Evolutionary conservation across 192 early-diverging fungal genomes (phyloP).

Genomic region (Coemansia sp.): DNA sequence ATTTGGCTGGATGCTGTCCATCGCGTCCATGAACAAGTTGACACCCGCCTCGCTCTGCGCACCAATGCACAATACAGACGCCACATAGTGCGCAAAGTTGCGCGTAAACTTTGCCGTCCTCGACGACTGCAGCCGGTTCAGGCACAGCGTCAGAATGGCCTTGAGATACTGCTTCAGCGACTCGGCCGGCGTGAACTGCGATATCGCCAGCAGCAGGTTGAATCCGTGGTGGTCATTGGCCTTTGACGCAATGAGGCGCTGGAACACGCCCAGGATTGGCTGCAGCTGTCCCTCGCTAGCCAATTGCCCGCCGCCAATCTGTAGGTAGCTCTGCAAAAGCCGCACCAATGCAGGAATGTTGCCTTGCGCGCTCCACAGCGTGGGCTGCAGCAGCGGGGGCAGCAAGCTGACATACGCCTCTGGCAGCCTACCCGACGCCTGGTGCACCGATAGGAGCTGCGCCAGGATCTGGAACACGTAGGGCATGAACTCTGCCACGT

Average conservation of each 20-base stretch:
- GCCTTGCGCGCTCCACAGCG: slow-evolving; percentile 81
- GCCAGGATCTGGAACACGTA: slow-evolving; percentile 97
- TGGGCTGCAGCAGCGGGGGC: slow-evolving; percentile 76
- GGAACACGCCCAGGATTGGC: slow-evolving; percentile 89
- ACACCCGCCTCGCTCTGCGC: slow-evolving; percentile 21
- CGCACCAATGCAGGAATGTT: slow-evolving; percentile 94
- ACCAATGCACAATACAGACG: slow-evolving; percentile 36
- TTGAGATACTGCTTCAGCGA: slow-evolving; percentile 57
- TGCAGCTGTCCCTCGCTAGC: slow-evolving; percentile 69
- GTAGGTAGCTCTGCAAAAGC: slow-evolving; percentile 82
- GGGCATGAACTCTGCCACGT: slow-evolving; percentile 89
- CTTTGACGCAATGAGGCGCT: slow-evolving; percentile 83
- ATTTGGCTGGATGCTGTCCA: slow-evolving; percentile 48
- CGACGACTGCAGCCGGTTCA: slow-evolving; percentile 55
- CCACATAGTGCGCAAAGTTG: slow-evolving; percentile 46
- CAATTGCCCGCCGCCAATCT: slow-evolving; percentile 68
- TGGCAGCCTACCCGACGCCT: slow-evolving; percentile 59
- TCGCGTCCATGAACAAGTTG: slow-evolving; percentile 25
- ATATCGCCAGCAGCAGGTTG: slow-evolving; percentile 73
- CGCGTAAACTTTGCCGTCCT: slow-evolving; percentile 37
- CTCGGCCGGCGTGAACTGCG: slow-evolving; percentile 72
- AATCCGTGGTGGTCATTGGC: slow-evolving; percentile 86
- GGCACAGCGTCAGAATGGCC: slow-evolving; percentile 61
- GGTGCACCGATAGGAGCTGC: slow-evolving; percentile 80
- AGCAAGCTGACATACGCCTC: slow-evolving; percentile 71